phyloP scores from a whole-genome alignment of 305 asterid species.

The Fraxinus latifolia region DNA sequence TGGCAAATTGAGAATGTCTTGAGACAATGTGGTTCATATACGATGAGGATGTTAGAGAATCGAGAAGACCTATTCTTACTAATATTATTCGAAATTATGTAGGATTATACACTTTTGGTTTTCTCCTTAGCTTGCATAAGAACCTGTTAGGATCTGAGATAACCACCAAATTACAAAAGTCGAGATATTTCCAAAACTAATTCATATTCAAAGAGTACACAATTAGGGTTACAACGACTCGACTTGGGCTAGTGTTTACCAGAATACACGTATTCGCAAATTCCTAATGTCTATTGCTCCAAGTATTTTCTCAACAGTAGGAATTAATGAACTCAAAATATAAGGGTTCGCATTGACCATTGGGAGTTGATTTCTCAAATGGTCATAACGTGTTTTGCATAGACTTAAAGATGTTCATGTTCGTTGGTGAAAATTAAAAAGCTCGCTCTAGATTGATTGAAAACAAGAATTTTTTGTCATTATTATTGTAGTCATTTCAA shows the following conservation, averaged over 20 bases:
- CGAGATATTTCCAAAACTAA: not conserved
- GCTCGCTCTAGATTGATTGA: not conserved
- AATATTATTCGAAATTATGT: too few relatives aligned
- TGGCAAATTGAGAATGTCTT: not conserved
- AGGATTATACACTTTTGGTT: not conserved
- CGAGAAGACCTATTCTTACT: not conserved
- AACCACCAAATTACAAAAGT: not conserved
- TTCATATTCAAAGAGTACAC: not conserved
- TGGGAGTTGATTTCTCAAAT: not conserved
- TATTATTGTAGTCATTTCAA: constrained; percentile 10
- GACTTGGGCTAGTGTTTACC: not conserved
- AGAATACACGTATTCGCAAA: not conserved
- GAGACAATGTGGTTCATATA: not conserved
- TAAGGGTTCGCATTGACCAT: not conserved
- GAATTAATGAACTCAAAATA: not conserved
- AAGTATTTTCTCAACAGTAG: not conserved
- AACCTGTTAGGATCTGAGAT: not conserved
- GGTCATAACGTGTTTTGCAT: not conserved
- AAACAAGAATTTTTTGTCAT: not conserved
- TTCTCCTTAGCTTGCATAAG: not conserved
- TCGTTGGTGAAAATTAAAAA: not conserved
- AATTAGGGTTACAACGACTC: not conserved
- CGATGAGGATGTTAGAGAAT: not conserved
- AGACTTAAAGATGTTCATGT: not conserved
- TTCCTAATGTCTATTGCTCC: not conserved